These are phyloP conservation scores for Tolypocladium album DNA, from an alignment of 2,329 filamentous ascomycete species.

Conservation along the genomic window DNA sequence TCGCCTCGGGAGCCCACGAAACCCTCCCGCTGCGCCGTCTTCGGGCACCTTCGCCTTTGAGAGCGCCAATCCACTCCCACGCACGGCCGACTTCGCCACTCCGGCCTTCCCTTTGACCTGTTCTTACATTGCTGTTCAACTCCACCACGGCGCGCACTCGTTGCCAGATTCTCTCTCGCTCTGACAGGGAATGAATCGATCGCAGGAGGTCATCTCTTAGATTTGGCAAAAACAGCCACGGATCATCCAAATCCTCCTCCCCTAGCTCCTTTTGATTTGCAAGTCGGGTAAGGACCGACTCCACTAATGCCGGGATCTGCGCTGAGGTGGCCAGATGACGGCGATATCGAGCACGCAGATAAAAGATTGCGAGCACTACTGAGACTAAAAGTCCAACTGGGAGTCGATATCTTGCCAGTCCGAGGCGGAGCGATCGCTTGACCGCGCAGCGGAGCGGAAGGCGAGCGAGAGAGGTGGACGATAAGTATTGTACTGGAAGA, in stretches of 20 bases:
- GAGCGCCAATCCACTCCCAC: constrained; percentile 61
- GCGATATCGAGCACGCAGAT: constrained; percentile 53
- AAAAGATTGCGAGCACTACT: constrained; percentile 40
- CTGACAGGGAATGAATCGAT: constrained; percentile 63
- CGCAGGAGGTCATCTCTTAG: constrained; percentile 84
- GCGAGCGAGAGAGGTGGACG: constrained; percentile 81
- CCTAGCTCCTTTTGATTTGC: constrained; percentile 77
- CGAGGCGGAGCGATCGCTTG: constrained; percentile 67
- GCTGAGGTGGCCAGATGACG: constrained; percentile 54
- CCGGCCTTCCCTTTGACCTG: constrained; percentile 54
- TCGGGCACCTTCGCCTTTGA: constrained; percentile 31
- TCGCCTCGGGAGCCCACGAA: constrained; percentile 31
- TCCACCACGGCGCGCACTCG: constrained; percentile 79
- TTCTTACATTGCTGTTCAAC: constrained; percentile 84
- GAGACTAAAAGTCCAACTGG: constrained; percentile 59
- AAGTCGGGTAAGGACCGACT: constrained; percentile 73
- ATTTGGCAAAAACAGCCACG: constrained; percentile 79
- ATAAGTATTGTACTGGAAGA: constrained; percentile 55
- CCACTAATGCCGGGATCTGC: constrained; percentile 73
- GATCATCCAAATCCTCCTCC: constrained; percentile 54
- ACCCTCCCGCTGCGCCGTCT: constrained; percentile 42
- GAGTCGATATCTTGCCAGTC: constrained; percentile 80
- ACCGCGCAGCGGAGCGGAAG: constrained; percentile 77
- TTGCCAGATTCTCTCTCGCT: constrained; percentile 75
- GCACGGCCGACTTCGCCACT: constrained; percentile 56